Evolutionary conservation across 257 asterid genomes (phyloP), one percentile per base, ranked within the genome.

Genomic region (Primulina huaijiensis): DNA sequence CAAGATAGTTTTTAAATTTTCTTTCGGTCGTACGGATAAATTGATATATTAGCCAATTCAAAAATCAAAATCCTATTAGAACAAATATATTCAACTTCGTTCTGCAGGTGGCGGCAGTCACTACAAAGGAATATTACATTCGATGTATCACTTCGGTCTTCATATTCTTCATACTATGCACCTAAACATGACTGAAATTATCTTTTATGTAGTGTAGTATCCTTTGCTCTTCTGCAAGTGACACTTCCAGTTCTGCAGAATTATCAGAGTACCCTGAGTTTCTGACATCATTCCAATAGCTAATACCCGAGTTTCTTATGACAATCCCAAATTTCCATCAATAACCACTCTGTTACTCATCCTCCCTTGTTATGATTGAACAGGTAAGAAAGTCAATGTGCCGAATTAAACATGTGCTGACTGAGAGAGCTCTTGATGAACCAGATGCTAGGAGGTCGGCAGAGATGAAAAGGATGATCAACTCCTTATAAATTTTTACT

Each of bases 341-440:
- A 58, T 7, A 58, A 21, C 62, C 31, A 7, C 27, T 20, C 31
- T 25, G 30, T 17, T 53, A 19, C 21, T 69, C 20, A 57, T 35
- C 11, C 40, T n/a, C 6, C 12, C 34, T 72, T 64, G 31, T 73
- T 60, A 23, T 57, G 58, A n/a, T 33, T 70, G 65, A 78, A 70
- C 90, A 92, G 98, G 96, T 93, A 38, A 79, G 92, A 60, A 92
- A 88, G 77, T 85, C 98, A 23, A 92, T 90, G 97, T 90, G 98
- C 81, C 88, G 98, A 52, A 84, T 93, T 78, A 93, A 93, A 77
- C 98, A 93, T 23, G 97, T 90, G 29, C 86, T 91, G 11, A 94
- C 97, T 0, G 97, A 93, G 89, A 87, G 99, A 86, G 99, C 99
- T 17, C 86, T 91, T 31, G 97, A 80, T 34, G 99, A 94, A 79